Percentiles rank a stretch among this genome's conserved stretches.
phyloP scores from a whole-genome alignment of 1,284 basidiomycete species.

The Boletellus sp. region DNA sequence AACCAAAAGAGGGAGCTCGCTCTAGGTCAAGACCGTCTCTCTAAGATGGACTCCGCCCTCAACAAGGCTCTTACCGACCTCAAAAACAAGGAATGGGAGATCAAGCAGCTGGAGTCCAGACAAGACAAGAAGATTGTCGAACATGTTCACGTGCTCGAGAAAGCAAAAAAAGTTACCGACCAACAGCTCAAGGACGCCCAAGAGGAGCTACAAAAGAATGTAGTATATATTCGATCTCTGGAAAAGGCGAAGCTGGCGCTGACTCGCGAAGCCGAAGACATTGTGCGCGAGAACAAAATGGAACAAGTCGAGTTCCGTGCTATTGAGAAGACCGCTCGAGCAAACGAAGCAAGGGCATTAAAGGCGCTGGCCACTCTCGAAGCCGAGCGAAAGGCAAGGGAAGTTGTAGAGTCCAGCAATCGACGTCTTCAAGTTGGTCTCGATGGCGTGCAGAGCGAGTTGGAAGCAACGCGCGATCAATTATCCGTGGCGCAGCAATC shows the following conservation, averaged over 20 bases:
- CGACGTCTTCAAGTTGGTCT: slow-evolving; percentile 61
- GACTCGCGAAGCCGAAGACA: slow-evolving; percentile 82
- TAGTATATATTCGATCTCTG: slow-evolving; percentile 76
- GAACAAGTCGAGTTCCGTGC: slow-evolving; percentile 66
- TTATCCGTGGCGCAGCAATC: slow-evolving; percentile 52
- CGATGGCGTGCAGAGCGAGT: slow-evolving; percentile 48
- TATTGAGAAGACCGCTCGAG: slow-evolving; percentile 62
- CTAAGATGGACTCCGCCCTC: slow-evolving; percentile 77
- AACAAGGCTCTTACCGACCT: slow-evolving; percentile 78
- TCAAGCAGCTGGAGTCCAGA: slow-evolving; percentile 79
- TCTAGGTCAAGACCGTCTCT: slow-evolving; percentile 66
- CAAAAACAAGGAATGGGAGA: slow-evolving; percentile 81
- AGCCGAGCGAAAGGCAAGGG: slow-evolving; percentile 60
- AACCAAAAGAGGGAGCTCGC: slow-evolving; percentile 67
- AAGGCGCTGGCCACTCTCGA: slow-evolving; percentile 60
- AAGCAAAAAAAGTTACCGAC: slow-evolving; percentile 95
- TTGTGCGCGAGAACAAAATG: slow-evolving; percentile 71
- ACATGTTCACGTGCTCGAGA: slow-evolving; percentile 96
- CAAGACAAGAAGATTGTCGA: slow-evolving; percentile 99
- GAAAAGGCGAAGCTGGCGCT: slow-evolving; percentile 80
- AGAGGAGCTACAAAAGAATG: slow-evolving; percentile 70
- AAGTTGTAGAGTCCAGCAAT: slow-evolving; percentile 59
- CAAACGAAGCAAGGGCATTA: slow-evolving; percentile 56
- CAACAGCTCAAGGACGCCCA: slow-evolving; percentile 84
- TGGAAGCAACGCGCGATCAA: slow-evolving; percentile 52